Percentiles rank a stretch among this genome's conserved stretches.
Conservation (phyloP, 345 rosid species). For the Eucalyptus paniculata region DNA sequence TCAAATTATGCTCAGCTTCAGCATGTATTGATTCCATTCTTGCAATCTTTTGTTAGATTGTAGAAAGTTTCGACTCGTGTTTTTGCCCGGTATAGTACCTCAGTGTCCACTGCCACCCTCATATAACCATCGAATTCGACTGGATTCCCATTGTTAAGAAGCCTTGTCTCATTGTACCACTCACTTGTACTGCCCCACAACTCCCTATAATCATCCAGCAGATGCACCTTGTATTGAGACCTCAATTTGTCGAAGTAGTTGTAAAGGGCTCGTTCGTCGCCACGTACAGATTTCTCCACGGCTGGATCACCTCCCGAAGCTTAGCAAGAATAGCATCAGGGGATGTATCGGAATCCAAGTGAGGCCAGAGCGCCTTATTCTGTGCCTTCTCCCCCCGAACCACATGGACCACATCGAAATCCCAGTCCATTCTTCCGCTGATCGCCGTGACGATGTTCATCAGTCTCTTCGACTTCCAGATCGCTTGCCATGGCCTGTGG, state of each 20-base stretch:
- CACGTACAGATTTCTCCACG: slow-evolving; percentile 70
- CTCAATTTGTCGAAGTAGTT: slow-evolving; percentile 86
- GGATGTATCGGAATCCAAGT: slow-evolving; percentile 71
- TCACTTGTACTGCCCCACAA: slow-evolving; percentile 76
- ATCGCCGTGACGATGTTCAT: slow-evolving; percentile 85
- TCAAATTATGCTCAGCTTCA: slow-evolving; percentile 2
- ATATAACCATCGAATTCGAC: slow-evolving; percentile 92
- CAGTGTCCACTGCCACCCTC: slow-evolving; percentile 97
- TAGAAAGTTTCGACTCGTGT: slow-evolving; percentile 77
- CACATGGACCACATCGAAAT: slow-evolving; percentile 80
- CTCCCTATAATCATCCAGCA: slow-evolving; percentile 73
- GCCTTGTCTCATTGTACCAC: slow-evolving; percentile 78
- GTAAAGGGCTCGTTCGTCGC: slow-evolving; percentile 86
- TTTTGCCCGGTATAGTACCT: slow-evolving; percentile 68
- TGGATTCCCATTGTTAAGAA: slow-evolving; percentile 47
- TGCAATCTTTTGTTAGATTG: slow-evolving; percentile 81
- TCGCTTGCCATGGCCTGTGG: slow-evolving; percentile 73
- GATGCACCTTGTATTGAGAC: slow-evolving; percentile 76
- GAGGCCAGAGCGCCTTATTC: slow-evolving; percentile 85
- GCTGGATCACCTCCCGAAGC: slow-evolving; percentile 45
- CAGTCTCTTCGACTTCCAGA: slow-evolving; percentile 93
- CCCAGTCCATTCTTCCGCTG: slow-evolving; percentile 94
- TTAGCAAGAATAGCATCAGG: slow-evolving; percentile 57
- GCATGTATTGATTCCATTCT: slow-evolving; percentile 87
- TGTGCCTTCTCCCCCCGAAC: slow-evolving; percentile 87